Evolutionary conservation across 2,329 filamentous ascomycete genomes (phyloP).

Genomic region (Diplodia scrobiculata): DNA sequence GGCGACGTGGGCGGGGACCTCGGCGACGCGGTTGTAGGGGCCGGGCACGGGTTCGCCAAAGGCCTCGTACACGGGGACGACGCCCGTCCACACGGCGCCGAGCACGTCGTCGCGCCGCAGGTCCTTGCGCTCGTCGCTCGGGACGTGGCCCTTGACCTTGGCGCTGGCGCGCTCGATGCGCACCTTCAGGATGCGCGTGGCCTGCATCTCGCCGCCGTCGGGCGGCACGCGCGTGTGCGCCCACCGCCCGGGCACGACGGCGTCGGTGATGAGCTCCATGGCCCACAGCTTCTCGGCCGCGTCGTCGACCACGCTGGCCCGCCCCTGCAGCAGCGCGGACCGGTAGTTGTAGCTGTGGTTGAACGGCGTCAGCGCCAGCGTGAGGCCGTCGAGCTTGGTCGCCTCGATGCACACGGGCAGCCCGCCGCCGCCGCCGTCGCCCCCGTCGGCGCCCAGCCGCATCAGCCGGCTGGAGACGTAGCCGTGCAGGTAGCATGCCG

Average conservation of each 20-base stretch:
- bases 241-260: conserved; percentile 70
- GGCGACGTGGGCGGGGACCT: conserved; percentile 65
- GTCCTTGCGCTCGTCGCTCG: conserved; percentile 63
- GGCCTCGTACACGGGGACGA: conserved; percentile 64
- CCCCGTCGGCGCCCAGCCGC: conserved; percentile 45
- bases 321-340: conserved; percentile 75
- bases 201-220: conserved; percentile 71
- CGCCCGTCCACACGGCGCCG: conserved; percentile 60
- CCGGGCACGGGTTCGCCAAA: conserved; percentile 66
- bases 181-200: conserved; percentile 71
- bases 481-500: conserved; percentile 74
- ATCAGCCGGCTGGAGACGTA: conserved; percentile 79
- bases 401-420: conserved; percentile 73
- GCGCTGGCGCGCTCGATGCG: conserved; percentile 70
- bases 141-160: conserved; percentile 69
- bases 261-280: conserved; percentile 76
- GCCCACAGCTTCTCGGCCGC: conserved; percentile 73
- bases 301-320: conserved; percentile 67
- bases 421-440: conserved; percentile 44
- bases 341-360: conserved; percentile 86
- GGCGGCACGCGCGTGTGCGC: conserved; percentile 70
- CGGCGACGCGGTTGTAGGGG: conserved; percentile 48
- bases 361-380: conserved; percentile 77
- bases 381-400: conserved; percentile 74
- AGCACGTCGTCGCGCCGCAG: conserved; percentile 53